Conservation (phyloP, 2,329 filamentous ascomycete species). For the Zasmidium cellare region DNA sequence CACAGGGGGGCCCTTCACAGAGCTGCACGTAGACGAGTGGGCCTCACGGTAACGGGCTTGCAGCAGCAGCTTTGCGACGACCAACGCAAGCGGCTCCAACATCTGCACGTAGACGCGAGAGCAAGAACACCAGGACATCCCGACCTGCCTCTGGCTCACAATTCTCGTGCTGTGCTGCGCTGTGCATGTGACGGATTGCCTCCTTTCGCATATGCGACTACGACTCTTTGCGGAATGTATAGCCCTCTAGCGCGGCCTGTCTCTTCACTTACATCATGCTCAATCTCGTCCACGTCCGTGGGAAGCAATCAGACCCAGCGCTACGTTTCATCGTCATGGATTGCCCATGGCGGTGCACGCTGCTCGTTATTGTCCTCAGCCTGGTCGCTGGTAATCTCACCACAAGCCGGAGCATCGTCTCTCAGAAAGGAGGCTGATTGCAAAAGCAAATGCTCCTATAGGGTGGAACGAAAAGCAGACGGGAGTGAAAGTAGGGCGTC, state of each 20-base stretch:
- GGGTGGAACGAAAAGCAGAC: neutral
- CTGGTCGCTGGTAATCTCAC: conserved; percentile 4
- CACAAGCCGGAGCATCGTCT: too few species aligned
- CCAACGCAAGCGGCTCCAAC: neutral
- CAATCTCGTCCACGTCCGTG: neutral
- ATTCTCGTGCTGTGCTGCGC: neutral
- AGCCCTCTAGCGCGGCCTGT: neutral
- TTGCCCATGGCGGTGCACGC: neutral
- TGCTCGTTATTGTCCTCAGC: neutral
- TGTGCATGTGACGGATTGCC: neutral
- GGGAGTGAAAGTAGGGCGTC: too few species aligned
- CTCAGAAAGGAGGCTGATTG: neutral
- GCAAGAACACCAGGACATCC: neutral
- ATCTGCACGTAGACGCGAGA: conserved; percentile 2
- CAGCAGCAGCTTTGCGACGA: too few species aligned
- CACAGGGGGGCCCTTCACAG: neutral
- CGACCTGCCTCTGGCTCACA: neutral
- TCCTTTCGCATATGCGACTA: neutral
- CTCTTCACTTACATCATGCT: neutral
- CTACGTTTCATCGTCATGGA: neutral
- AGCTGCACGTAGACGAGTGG: neutral
- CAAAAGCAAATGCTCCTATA: neutral
- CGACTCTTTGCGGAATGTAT: neutral
- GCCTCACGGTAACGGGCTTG: neutral
- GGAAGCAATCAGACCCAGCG: neutral